These are phyloP conservation scores for Penicillium aurantiogriseum DNA, from an alignment of 2,329 filamentous ascomycete species.

Conservation along the genomic window DNA sequence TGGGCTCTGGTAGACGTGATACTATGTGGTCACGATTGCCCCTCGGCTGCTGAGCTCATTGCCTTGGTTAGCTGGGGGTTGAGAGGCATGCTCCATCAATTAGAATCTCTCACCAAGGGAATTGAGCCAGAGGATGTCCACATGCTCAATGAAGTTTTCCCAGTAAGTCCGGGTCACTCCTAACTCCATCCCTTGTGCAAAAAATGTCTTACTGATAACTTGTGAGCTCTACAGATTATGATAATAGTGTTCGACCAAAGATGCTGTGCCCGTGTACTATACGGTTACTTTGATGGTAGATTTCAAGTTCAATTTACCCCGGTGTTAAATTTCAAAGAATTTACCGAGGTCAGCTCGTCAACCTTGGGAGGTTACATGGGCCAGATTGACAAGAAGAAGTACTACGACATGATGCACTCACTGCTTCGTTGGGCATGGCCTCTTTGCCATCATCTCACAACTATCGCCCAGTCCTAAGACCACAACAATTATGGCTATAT, in stretches of 20 bases:
- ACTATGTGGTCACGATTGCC: background rate
- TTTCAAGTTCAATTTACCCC: background rate
- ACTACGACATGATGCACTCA: background rate
- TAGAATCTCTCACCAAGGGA: background rate
- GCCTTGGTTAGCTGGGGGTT: background rate
- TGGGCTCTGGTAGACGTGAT: background rate
- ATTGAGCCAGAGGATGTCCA: background rate
- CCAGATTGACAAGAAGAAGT: background rate
- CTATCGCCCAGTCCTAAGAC: background rate
- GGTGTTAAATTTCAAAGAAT: background rate
- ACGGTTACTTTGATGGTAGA: background rate
- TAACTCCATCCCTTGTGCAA: no score
- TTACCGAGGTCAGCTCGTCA: background rate
- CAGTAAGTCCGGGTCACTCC: background rate
- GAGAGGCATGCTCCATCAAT: background rate
- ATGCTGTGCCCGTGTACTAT: background rate
- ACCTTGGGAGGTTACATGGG: background rate
- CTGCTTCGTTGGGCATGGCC: conserved; percentile 3
- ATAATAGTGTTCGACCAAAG: background rate
- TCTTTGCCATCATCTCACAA: background rate
- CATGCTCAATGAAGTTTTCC: background rate
- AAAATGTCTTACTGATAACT: background rate
- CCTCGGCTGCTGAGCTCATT: background rate
- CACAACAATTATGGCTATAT: background rate
- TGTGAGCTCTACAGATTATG: background rate